Evolutionary conservation across 2,329 filamentous ascomycete species (phyloP).

Genomic region (Alternaria sp.): DNA sequence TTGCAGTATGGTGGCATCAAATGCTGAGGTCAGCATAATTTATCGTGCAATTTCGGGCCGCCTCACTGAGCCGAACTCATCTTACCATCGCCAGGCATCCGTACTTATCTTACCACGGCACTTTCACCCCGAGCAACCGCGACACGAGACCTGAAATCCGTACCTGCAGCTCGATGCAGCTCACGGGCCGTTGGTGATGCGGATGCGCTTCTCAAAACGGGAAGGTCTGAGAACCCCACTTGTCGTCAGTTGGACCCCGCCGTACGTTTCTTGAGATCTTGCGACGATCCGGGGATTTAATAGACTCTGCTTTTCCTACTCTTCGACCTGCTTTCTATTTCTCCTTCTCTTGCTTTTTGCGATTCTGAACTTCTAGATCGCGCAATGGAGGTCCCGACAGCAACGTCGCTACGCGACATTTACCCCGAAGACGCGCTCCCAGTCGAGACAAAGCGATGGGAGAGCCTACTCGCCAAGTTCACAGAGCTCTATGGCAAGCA

Average conservation of each 20-base stretch:
- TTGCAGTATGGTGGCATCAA: neutral
- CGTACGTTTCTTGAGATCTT: constrained; percentile 25
- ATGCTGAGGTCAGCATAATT: neutral
- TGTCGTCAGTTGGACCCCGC: constrained; percentile 28
- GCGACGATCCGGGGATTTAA: constrained; percentile 21
- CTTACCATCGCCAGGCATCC: neutral
- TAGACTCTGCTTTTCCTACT: constrained; percentile 8
- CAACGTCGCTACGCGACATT: constrained; percentile 77
- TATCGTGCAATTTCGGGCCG: neutral
- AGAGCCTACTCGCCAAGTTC: constrained; percentile 74
- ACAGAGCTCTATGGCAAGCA: constrained; percentile 70
- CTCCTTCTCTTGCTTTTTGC: neutral
- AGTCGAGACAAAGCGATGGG: constrained; percentile 76
- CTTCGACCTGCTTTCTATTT: constrained; percentile 2
- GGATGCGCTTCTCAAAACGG: constrained; percentile 26
- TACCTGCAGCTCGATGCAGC: constrained; percentile 26
- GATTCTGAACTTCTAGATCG: neutral
- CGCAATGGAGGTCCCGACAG: constrained; percentile 69
- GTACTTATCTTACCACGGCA: neutral
- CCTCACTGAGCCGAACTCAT: neutral
- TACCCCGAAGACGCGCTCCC: constrained; percentile 77
- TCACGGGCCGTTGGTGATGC: constrained; percentile 17
- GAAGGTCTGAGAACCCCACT: constrained; percentile 30
- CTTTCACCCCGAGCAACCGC: neutral
- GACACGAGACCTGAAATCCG: constrained; percentile 3